Base-by-base conservation (phyloP, 2,329 filamentous ascomycete species). In the Aspergillus clavatus region DNA sequence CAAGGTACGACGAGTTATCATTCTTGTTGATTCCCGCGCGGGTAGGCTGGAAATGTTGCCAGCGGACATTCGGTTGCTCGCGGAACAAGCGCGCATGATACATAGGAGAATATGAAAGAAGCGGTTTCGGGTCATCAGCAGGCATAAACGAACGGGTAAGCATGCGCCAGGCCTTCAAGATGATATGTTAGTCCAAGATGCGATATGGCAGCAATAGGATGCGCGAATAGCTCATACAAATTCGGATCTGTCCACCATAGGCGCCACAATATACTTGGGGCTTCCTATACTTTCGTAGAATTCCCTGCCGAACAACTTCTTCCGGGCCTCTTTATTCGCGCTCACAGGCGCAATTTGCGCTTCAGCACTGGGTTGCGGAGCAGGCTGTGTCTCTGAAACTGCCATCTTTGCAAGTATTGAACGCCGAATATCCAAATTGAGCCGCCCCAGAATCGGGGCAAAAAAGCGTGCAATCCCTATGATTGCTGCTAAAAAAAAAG, bases 231-330 rank as follows among this genome's bases (percentile, higher is more conserved):
- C 6, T 18, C 84, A 54, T 75, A 95, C 90, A 73, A 97, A 96
- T 74, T 98, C 93, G 24, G 89, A 96, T 68, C 96, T 88, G 63
- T 98, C 91, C 18, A 98, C 93, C 93, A 98, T 98, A 27, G 93
- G 93, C 26, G 93, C 93, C 44, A 98, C 79, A 23, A 98, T 81
- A 54, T 86, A 84, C 70, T 88, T 95, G 2, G 93, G 93, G 48
- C 86, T 90, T 18, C 93, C 93, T 50, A 98, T 86, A 63, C 87
- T 95, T 72, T 96, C 83, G 63, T 97, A 98, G 66, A 98, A 97
- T 10, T 86, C 87, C 46, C 93, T 77, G 1, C 93, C 93, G 57
- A 86, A 81, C 18, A 95, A 73, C 66, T 91, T 95, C 50, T 60
- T 56, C 44, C 46, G 47, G n/a, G 51, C 44, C 26, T 54, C 46